Base-by-base conservation (phyloP, 2,329 filamentous ascomycete species). In the Emydomyces testavorans region DNA sequence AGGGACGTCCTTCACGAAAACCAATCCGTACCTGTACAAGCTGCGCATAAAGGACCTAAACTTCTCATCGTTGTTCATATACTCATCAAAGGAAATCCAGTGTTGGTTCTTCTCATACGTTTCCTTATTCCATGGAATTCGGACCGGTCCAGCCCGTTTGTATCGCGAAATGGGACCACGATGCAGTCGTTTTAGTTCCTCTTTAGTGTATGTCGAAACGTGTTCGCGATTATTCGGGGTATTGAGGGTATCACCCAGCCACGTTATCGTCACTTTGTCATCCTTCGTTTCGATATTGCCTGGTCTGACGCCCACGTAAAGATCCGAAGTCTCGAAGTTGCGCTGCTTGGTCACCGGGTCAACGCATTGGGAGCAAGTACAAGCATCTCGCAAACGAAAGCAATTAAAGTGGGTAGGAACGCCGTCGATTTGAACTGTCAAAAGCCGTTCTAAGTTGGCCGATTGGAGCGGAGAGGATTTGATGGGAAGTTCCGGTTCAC, bases 1-100 rank as follows among this genome's bases (percentile, higher is more conserved):
- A 0, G 90, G 89, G 4, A 94, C 82, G 51, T 78, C 76, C 41
- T 76, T 78, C 23, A 96, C 65, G 63, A 94, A 86, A 13, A 94
- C 68, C 0, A 96, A 68, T 0, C 92, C 92, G 43, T 81, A 75
- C 26, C 68, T 68, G 29, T 75, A 67, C 2, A 96, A 70, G 43
- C 80, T 73, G 10, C 69, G 64, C 46, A 94, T 69, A 2, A 78
- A 81, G 2, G 70, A 61, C 57, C 74, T 75, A 48, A 94, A 79
- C 0, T 69, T 70, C 0, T 64, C 58, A 40, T 77, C 77, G 11
- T 72, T 59, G 0, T 66, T 62, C 72, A 93, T 82, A 65, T 87
- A 95, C 32, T 80, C 78, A 0, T 77, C 59, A 64, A 83, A 94
- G 46, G 79, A 71, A 36, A 92, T 70, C 64, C 75, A 79, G 41